Conservation (phyloP, 495 filamentous ascomycete genomes). For the Podospora didyma region DNA sequence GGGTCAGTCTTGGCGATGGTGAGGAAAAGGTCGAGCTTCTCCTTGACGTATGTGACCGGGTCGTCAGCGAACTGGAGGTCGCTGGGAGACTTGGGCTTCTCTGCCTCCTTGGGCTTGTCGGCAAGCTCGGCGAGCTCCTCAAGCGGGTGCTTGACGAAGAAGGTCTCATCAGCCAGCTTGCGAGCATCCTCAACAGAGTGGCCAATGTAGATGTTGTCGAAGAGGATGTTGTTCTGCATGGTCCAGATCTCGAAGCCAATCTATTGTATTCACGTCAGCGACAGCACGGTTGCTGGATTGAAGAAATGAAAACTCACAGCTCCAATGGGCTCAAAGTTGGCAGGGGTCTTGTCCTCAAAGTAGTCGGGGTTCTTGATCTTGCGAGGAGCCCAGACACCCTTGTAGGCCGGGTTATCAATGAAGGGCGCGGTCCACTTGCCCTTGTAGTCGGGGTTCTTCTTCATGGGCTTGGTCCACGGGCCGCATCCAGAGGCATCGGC, state of each 20-base stretch:
- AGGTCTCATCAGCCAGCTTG: conserved; percentile 87
- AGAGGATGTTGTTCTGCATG: conserved; percentile 98
- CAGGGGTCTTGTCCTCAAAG: conserved; percentile 95
- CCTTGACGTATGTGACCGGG: conserved; percentile 80
- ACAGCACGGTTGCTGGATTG: not conserved
- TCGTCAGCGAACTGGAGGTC: conserved; percentile 91
- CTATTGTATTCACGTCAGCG: conserved; percentile 35
- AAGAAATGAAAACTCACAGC: conserved; percentile 59
- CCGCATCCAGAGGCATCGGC: conserved; percentile 91
- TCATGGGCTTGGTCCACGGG: conserved; percentile 86
- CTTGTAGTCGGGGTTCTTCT: conserved; percentile 96
- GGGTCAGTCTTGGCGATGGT: conserved; percentile 84
- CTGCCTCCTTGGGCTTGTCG: conserved; percentile 72
- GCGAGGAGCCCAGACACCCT: conserved; percentile 88
- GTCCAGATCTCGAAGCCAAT: conserved; percentile 99
- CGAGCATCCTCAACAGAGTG: conserved; percentile 93
- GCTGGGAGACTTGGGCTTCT: conserved; percentile 56
- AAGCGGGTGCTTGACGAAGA: conserved; percentile 82
- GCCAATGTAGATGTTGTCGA: conserved; percentile 99
- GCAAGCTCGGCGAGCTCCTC: conserved; percentile 83
- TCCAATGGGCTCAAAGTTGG: conserved; percentile 97
- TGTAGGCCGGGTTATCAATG: conserved; percentile 99
- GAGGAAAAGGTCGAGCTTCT: conserved; percentile 88
- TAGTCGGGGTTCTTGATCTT: conserved; percentile 97
- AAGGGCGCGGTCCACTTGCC: conserved; percentile 94